A percentile compares a stretch with the other conserved stretches of the same genome.
phyloP scores from a whole-genome alignment of 805 yeast species.

The Nakazawaea wyomingensis region DNA sequence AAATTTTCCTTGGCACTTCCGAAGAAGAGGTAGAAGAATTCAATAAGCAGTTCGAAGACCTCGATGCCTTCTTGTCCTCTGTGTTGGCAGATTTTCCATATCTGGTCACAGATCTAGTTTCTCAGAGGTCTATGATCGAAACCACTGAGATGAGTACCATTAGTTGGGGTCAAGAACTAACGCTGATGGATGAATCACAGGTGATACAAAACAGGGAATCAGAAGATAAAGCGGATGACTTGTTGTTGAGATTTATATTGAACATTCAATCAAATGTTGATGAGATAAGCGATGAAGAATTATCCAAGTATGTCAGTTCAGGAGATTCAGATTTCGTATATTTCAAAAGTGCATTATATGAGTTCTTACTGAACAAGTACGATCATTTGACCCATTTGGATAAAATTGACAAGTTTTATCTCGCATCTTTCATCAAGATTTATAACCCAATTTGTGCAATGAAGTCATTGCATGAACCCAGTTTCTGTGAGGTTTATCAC shows the following conservation, averaged over 20 bases:
- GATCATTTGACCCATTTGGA: background rate
- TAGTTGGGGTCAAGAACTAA: background rate
- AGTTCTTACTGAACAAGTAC: background rate
- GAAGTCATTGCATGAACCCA: background rate
- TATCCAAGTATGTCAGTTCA: slow-evolving; percentile 1
- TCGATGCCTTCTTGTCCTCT: slow-evolving; percentile 4
- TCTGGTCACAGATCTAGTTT: background rate
- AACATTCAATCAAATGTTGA: background rate
- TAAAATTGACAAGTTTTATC: slow-evolving; percentile 6
- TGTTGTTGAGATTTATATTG: slow-evolving; percentile 1
- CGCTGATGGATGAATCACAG: slow-evolving; percentile 13
- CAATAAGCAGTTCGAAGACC: background rate
- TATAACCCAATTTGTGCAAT: background rate
- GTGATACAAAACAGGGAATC: slow-evolving; percentile 4
- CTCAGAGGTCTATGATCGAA: background rate
- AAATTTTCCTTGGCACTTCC: no score
- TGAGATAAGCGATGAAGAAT: slow-evolving; percentile 8
- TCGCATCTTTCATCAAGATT: background rate
- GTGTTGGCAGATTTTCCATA: slow-evolving; percentile 3
- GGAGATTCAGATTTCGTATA: background rate
- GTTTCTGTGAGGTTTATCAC: slow-evolving; percentile 2
- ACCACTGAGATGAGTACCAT: background rate
- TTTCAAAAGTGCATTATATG: slow-evolving; percentile 3
- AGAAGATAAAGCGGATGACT: slow-evolving; percentile 1
- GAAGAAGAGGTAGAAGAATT: background rate